Evolutionary conservation across 2,329 filamentous ascomycete genomes (phyloP).

Genomic region (Fusarium haematococcum): DNA sequence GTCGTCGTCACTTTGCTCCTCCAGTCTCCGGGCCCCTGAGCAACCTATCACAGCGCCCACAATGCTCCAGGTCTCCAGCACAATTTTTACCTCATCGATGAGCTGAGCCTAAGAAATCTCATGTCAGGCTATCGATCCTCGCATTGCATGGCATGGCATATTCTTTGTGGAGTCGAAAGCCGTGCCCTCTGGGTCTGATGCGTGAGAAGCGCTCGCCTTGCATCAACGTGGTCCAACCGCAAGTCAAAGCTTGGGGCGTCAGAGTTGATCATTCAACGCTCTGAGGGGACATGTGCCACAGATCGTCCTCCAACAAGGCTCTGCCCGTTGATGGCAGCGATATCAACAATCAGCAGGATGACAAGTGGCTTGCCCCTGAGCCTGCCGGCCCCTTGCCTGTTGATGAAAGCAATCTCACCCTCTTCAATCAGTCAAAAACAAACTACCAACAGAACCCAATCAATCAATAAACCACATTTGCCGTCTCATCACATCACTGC

Average conservation of each 20-base stretch:
- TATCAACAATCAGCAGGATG: neutral
- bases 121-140: constrained; percentile 15
- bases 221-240: constrained; percentile 42
- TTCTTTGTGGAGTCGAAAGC: constrained; percentile 21
- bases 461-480: constrained; percentile 10
- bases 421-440: constrained; percentile 9
- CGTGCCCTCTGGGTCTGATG: constrained; percentile 8
- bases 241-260: constrained; percentile 18
- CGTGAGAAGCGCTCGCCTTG: constrained; percentile 29
- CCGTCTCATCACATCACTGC: constrained; percentile 24
- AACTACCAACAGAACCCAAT: constrained; percentile 9
- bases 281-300: neutral
- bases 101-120: neutral
- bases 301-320: neutral
- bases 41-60: neutral
- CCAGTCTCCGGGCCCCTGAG: constrained; percentile 14
- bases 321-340: neutral
- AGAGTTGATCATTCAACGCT: constrained; percentile 30
- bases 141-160: constrained; percentile 20
- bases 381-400: neutral
- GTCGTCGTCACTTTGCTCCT: constrained; percentile 17
- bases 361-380: constrained; percentile 4
- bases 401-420: constrained; percentile 5
- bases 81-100: neutral
- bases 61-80: neutral